These are phyloP conservation scores for Phaseolus coccineus DNA, from an alignment of 331 rosid species.

Conservation along the genomic window DNA sequence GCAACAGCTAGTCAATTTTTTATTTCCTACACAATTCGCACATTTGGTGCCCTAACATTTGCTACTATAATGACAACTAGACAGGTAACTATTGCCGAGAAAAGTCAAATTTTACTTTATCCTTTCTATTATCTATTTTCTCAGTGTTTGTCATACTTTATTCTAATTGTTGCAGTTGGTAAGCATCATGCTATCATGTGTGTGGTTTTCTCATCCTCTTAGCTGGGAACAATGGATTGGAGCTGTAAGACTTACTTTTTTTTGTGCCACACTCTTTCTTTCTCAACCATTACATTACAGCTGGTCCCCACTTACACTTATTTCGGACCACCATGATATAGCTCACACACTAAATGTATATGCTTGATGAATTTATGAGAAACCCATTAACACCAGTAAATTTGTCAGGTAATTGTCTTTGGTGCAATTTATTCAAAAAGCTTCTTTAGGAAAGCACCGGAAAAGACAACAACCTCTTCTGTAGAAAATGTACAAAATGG, in stretches of 20 bases:
- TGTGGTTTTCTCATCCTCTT: conserved; percentile 85
- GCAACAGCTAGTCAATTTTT: conserved; percentile 89
- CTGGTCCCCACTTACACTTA: conserved; percentile 15
- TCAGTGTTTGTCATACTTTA: conserved; percentile 1
- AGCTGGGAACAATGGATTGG: conserved; percentile 86
- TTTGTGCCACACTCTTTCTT: conserved; percentile 6
- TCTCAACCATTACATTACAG: background rate
- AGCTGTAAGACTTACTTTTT: conserved; percentile 67
- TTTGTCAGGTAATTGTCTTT: conserved; percentile 71
- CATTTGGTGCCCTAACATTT: conserved; percentile 86
- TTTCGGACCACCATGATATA: background rate
- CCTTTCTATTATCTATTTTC: conserved; percentile 13
- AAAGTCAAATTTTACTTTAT: conserved; percentile 13
- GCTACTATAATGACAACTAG: conserved; percentile 96
- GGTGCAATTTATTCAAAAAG: conserved; percentile 70
- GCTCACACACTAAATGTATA: conserved; percentile 10
- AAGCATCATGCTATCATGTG: conserved; percentile 82
- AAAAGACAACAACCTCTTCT: conserved; percentile 48
- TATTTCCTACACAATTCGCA: conserved; percentile 91
- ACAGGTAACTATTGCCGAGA: conserved; percentile 65
- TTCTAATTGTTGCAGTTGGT: conserved; percentile 62
- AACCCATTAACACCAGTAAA: conserved; percentile 21
- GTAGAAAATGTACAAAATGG: conserved; percentile 52
- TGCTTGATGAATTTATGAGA: conserved; percentile 6
- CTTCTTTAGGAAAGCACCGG: conserved; percentile 67